Evolutionary conservation across 352 stramenopile species (phyloP), one percentile per base, ranked within the genome.

Genomic region (Pythium dissimile): DNA sequence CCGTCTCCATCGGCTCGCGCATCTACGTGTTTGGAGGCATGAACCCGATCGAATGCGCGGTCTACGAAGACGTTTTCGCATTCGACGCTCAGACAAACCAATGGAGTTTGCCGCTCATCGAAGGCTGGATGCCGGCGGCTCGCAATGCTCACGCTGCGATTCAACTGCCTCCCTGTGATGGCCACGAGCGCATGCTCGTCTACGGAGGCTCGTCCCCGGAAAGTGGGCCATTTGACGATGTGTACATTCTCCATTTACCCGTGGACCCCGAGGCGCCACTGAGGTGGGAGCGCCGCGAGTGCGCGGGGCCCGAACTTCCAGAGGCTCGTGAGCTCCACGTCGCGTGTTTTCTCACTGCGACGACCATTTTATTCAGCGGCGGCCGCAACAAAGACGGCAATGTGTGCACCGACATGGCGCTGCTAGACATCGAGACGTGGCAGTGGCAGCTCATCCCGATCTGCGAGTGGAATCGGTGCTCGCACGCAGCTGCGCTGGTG

Each of bases 11-110:
- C 38, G 81, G 66, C 0, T 18, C 39, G 3, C 35, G 58, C 13
- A 77, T 88, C 48, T 63, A 70, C 42, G 68, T 89, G n/a, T 87
- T 89, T 39, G 77, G 81, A 1, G 81, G 81, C 2, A 63, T 87
- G n/a, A 73, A 89, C 53, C 48, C 71, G 1, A 59, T 54, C 3
- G 53, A 58, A 0, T 63, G 69, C 24, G 59, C 66, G 20, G 63
- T 87, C n/a, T 89, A 77, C 68, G 83, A 84, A 28, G 73, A 86
- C 42, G 44, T 86, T 1, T 55, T 74, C 23, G 41, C 86, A 15
- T 81, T 92, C 42, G 44, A 86, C 43, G 84, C 81, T 1, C 26
- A 31, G 55, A 66, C 62, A 3, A 60, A 44, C 5, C 26, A 39
- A n/a, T 89, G 79, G 79, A 66, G 54, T 1, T 50, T 66, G 12